phyloP scores from a whole-genome alignment of 139 green algal species.

The Chlamydomonas sp. region DNA sequence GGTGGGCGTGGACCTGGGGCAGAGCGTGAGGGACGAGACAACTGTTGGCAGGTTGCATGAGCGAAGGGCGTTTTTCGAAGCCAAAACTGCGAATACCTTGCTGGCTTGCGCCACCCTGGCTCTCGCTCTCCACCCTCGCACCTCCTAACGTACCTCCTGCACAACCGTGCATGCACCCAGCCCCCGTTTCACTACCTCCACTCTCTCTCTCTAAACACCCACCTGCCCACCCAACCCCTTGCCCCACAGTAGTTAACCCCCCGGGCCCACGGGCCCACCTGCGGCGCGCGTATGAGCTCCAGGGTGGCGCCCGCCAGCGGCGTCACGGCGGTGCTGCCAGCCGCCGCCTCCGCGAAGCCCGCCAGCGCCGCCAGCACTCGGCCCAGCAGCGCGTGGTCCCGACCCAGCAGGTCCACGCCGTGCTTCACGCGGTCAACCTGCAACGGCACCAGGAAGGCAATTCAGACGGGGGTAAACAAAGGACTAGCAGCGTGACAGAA shows the following conservation, averaged over 20 bases:
- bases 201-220: neutral
- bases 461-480: neutral
- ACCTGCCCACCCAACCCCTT: neutral
- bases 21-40: neutral
- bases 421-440: slow-evolving; percentile 59
- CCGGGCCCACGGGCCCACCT: slow-evolving; percentile 46
- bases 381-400: slow-evolving; percentile 73
- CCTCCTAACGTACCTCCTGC: no score
- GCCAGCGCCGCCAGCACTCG: slow-evolving; percentile 72
- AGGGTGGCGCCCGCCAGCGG: slow-evolving; percentile 69
- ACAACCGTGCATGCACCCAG: neutral
- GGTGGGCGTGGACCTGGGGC: slow-evolving; percentile 57
- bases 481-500: neutral
- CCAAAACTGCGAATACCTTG: no score
- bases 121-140: no score
- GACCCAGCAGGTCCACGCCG: slow-evolving; percentile 84
- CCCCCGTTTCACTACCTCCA: neutral
- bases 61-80: no score
- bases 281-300: slow-evolving; percentile 69
- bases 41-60: neutral
- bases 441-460: neutral
- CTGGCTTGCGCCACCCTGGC: no score
- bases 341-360: slow-evolving; percentile 52
- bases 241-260: neutral
- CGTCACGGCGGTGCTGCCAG: slow-evolving; percentile 35